Percentiles rank a stretch among this genome's conserved stretches.
Conservation (phyloP, 2,329 filamentous ascomycete species). For the Phoma sp. region DNA sequence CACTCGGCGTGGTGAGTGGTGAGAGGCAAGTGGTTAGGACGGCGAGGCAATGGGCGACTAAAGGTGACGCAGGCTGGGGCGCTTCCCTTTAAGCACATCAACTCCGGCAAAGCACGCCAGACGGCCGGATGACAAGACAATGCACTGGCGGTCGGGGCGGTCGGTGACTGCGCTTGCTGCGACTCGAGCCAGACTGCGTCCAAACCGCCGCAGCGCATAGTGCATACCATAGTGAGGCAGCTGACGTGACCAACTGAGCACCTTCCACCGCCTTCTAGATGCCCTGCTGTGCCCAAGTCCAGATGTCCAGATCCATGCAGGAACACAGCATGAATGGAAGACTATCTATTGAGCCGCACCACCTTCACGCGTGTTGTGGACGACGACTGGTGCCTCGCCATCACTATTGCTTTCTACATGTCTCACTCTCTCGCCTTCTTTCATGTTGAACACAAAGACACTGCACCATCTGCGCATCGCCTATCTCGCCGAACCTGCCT, state of each 20-base stretch:
- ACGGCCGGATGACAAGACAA: conserved; percentile 19
- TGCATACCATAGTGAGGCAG: conserved; percentile 9
- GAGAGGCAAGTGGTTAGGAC: background rate
- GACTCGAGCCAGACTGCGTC: conserved; percentile 16
- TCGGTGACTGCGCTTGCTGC: conserved; percentile 14
- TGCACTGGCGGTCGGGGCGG: conserved; percentile 16
- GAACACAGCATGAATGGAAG: conserved; percentile 9
- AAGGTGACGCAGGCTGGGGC: conserved; percentile 15
- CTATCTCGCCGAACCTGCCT: conserved; percentile 30
- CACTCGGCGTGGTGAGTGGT: background rate
- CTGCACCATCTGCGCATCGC: conserved; percentile 11
- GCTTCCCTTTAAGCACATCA: conserved; percentile 18
- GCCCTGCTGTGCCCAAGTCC: conserved; percentile 8
- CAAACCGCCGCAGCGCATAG: conserved; percentile 6
- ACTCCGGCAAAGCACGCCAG: conserved; percentile 19
- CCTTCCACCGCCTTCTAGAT: conserved; percentile 19
- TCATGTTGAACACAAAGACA: conserved; percentile 10
- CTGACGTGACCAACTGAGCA: conserved; percentile 10
- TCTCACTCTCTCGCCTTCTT: background rate
- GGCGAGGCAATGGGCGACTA: conserved; percentile 11
- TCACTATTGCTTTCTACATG: conserved; percentile 1
- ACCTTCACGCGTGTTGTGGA: background rate
- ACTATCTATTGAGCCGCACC: conserved; percentile 9
- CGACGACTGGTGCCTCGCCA: background rate
- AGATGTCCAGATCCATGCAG: conserved; percentile 13